Evolutionary conservation across 257 asterid genomes (phyloP).

Genomic region (Rauvolfia tetraphylla): DNA sequence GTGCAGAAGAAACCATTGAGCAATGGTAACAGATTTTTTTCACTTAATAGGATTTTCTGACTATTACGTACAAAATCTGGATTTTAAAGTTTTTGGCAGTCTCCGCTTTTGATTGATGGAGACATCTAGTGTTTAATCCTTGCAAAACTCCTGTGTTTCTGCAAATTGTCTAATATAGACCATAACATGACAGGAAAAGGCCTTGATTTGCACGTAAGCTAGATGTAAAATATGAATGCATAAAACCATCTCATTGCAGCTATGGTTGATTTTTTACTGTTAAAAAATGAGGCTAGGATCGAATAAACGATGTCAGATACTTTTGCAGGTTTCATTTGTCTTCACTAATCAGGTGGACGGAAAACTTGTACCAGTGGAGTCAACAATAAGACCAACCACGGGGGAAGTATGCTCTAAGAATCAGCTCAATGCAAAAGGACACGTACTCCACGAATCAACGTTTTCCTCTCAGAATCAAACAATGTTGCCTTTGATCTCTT

Average conservation of each 20-base stretch:
- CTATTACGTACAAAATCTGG: background rate
- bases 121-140: background rate
- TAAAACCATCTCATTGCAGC: background rate
- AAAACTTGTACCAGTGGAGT: conserved; percentile 84
- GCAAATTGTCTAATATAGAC: background rate
- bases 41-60: background rate
- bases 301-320: background rate
- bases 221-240: conserved; percentile 7
- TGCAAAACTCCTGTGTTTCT: background rate
- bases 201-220: background rate
- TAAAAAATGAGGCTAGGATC: conserved; percentile 1
- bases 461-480: conserved; percentile 32
- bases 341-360: conserved; percentile 90
- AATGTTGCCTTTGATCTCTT: conserved; percentile 29
- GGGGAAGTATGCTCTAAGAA: conserved; percentile 32
- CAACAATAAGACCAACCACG: conserved; percentile 35
- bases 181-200: background rate
- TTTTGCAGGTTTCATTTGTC: conserved; percentile 83
- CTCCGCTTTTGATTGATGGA: background rate
- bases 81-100: background rate
- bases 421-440: conserved; percentile 33
- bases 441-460: conserved; percentile 26
- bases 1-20: background rate
- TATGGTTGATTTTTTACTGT: background rate
- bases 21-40: background rate